Conservation (phyloP, 2,329 filamentous ascomycete species). For the Waltergamsia citrina region DNA sequence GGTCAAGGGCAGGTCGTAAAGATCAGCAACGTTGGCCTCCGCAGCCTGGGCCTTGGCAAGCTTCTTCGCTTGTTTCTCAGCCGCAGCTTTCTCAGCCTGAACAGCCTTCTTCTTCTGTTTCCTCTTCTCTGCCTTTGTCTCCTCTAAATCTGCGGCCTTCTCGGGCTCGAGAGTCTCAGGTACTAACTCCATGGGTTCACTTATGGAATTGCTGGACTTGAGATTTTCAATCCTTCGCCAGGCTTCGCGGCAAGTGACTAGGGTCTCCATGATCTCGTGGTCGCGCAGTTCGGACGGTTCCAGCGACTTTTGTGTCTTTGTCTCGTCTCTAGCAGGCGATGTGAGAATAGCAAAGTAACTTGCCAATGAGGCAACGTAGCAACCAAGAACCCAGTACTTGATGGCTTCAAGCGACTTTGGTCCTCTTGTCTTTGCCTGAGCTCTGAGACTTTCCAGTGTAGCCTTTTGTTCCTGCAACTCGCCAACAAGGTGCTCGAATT, state of each 20-base stretch:
- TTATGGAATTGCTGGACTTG: constrained; percentile 32
- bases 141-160: constrained; percentile 11
- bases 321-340: constrained; percentile 57
- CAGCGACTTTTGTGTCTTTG: constrained; percentile 47
- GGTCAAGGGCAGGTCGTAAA: constrained; percentile 51
- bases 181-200: constrained; percentile 16
- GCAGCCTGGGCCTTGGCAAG: constrained; percentile 48
- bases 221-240: constrained; percentile 70
- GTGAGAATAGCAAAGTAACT: constrained; percentile 96
- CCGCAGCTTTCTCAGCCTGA: constrained; percentile 24
- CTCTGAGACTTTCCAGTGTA: constrained; percentile 47
- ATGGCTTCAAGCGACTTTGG: constrained; percentile 50
- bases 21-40: constrained; percentile 60
- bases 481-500: constrained; percentile 77
- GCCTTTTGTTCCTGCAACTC: constrained; percentile 71
- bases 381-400: constrained; percentile 72
- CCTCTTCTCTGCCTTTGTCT: constrained; percentile 19
- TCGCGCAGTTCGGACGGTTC: constrained; percentile 74
- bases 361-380: constrained; percentile 76
- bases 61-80: constrained; percentile 29
- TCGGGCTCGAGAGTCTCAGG: constrained; percentile 8
- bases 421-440: constrained; percentile 42
- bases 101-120: constrained; percentile 14
- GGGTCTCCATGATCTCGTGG: constrained; percentile 80
- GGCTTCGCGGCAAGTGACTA: constrained; percentile 69